Conservation (phyloP, 768 basidiomycete species). For the Tylopilus intermedius region DNA sequence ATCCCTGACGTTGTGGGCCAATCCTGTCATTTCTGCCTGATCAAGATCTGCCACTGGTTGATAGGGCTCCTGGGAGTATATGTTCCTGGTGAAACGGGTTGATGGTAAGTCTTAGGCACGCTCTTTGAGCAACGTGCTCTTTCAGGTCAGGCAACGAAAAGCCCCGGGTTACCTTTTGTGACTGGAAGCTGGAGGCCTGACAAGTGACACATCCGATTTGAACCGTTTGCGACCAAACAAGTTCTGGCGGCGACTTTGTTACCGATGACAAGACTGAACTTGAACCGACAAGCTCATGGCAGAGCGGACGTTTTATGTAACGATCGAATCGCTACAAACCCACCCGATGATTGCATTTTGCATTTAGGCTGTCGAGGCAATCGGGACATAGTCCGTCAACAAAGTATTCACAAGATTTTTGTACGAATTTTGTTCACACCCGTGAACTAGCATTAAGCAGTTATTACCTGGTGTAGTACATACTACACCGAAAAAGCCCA, state of each 20-base stretch:
- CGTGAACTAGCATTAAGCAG: no score
- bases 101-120: neutral
- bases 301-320: neutral
- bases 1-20: neutral
- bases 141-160: neutral
- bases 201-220: neutral
- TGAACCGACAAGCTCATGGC: neutral
- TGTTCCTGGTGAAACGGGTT: neutral
- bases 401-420: neutral
- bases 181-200: neutral
- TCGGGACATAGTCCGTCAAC: no score
- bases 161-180: neutral
- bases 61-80: neutral
- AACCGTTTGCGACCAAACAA: neutral
- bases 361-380: no score
- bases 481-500: neutral
- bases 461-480: no score
- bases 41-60: neutral
- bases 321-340: neutral
- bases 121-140: neutral
- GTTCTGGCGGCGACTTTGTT: neutral
- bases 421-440: no score
- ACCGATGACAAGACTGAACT: neutral
- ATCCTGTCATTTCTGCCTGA: slow-evolving; percentile 1
- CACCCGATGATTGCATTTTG: neutral